These are phyloP conservation scores for Sideroxylon spinosum DNA, from an alignment of 179 eudicot genomes.

Conservation along the genomic window DNA sequence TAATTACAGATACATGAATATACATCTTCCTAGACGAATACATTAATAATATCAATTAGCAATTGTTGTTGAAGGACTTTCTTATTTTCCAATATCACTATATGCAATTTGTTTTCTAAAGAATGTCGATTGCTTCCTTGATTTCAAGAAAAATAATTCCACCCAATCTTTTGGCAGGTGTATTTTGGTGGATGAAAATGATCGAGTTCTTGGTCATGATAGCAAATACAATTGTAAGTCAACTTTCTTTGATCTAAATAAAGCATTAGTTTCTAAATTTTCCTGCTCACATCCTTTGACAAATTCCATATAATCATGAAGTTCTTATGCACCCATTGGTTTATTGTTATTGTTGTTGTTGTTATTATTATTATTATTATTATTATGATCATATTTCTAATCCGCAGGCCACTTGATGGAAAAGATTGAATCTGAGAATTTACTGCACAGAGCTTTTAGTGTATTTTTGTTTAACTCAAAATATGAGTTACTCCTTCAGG, in stretches of 20 bases:
- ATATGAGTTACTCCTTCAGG: slow-evolving; percentile 93
- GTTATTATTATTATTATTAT: neutral
- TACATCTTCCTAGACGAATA: too few relatives aligned
- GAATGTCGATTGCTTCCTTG: slow-evolving; percentile 11
- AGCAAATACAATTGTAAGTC: slow-evolving; percentile 92
- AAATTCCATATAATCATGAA: neutral
- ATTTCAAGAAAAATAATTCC: neutral
- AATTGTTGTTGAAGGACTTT: too few relatives aligned
- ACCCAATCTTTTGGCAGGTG: slow-evolving; percentile 50
- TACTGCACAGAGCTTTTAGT: slow-evolving; percentile 95
- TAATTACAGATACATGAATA: too few relatives aligned
- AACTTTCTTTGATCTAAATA: neutral
- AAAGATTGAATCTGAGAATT: slow-evolving; percentile 69
- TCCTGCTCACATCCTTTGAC: neutral
- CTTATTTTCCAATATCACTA: too few relatives aligned
- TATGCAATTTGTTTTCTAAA: neutral
- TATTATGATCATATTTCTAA: neutral
- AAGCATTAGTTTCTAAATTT: neutral
- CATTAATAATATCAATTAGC: too few relatives aligned
- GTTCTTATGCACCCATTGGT: neutral
- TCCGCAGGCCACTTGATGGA: slow-evolving; percentile 91
- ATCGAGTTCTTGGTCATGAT: slow-evolving; percentile 82
- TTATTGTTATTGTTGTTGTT: neutral
- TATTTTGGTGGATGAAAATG: slow-evolving; percentile 92
- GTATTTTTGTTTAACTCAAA: slow-evolving; percentile 87